Evolutionary conservation across 495 filamentous ascomycete species (phyloP).

Genomic region (Hyaloscypha bicolor): DNA sequence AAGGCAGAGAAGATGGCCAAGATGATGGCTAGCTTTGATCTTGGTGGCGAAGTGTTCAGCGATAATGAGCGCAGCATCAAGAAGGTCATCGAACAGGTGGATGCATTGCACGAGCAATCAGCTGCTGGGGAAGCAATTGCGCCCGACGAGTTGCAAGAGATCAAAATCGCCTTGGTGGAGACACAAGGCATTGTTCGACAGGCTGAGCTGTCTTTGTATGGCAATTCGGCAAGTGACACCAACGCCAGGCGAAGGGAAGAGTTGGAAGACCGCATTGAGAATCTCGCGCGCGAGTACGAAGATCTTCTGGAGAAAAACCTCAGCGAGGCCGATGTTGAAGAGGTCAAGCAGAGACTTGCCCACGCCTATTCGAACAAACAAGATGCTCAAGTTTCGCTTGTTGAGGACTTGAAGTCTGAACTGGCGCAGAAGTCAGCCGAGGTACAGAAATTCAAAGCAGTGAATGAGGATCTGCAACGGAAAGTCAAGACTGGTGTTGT

Average conservation of each 20-base stretch:
- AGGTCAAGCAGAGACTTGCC: conserved; percentile 77
- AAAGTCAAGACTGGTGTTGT: conserved; percentile 60
- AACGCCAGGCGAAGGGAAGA: conserved; percentile 68
- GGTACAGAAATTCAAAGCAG: conserved; percentile 70
- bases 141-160: conserved; percentile 75
- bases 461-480: conserved; percentile 76
- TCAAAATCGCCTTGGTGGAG: conserved; percentile 78
- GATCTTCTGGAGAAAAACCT: conserved; percentile 79
- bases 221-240: conserved; percentile 56
- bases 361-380: conserved; percentile 74
- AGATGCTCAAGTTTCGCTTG: conserved; percentile 67
- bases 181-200: conserved; percentile 92
- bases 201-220: conserved; percentile 77
- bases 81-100: conserved; percentile 77
- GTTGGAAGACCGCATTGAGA: conserved; percentile 71
- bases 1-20: conserved; percentile 99
- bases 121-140: conserved; percentile 76
- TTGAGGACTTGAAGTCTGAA: conserved; percentile 72
- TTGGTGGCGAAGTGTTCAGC: conserved; percentile 86
- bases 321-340: conserved; percentile 73
- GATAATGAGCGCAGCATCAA: conserved; percentile 86
- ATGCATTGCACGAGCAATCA: conserved; percentile 75
- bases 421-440: conserved; percentile 73
- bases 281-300: conserved; percentile 80
- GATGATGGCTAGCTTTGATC: conserved; percentile 99